Evolutionary conservation across 2,329 filamentous ascomycete species (phyloP), one percentile per base, ranked within the genome.

Genomic region (Xylariales sp.): DNA sequence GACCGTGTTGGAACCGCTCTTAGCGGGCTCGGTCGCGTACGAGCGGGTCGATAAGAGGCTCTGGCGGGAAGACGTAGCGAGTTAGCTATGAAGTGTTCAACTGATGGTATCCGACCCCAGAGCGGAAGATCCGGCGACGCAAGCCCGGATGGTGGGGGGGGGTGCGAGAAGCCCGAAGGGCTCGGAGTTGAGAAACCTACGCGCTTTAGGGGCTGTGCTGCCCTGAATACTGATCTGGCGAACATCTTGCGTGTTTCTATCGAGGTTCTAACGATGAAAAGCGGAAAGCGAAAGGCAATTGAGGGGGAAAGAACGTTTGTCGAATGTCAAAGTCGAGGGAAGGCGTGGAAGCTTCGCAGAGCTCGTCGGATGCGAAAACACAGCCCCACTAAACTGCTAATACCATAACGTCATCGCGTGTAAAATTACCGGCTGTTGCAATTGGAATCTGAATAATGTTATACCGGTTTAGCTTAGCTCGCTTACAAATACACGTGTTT

Each of bases 1-100:
- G 45, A 89, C 78, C 46, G 86, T 80, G 76, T 87, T 89, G 78
- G 84, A 86, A 78, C 85, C 82, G 70, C 86, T 82, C 80, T 89
- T 88, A 70, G 78, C 65, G 16, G 79, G 75, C 75, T 89, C 85
- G 71, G 92, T 91, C 65, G 94, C 92, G 81, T 97, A 97, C 76
- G 71, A 70, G 61, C 77, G 77, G 48, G 74, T 58, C 8, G 63
- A 72, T 14, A 78, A 56, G 56, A 76, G 68, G 50, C 67, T 70
- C 76, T 79, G 58, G 10, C 39, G 14, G 39, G 23, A 46, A 18
- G 45, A 41, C 53, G 28, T 9, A 55, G 28, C 14, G 16, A 6
- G 67, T 77, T 63, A 75, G 73, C 59, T 34, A 39, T 12, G 43
- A 16, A 28, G 8, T 39, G 36, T 48, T 39, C 30, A 46, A 55